phyloP scores from a whole-genome alignment of 2,329 filamentous ascomycete genomes.

The Corniculantispora saksenae region DNA sequence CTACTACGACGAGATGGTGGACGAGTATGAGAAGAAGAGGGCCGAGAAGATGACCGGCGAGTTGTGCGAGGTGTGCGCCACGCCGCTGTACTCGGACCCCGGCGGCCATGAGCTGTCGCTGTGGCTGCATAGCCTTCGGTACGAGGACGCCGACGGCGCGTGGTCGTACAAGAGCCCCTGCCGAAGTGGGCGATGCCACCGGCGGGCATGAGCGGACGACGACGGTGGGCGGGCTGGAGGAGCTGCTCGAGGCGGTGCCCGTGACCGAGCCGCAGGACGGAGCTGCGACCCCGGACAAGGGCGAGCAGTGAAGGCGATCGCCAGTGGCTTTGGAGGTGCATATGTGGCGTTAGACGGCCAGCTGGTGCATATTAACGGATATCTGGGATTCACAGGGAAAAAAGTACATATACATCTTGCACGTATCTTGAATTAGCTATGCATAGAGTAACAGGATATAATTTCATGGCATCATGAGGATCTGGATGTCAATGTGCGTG shows the following conservation, averaged over 20 bases:
- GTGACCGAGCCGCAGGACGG: conserved; percentile 26
- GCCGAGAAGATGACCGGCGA: conserved; percentile 92
- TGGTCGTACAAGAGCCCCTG: conserved; percentile 89
- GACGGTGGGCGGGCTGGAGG: conserved; percentile 63
- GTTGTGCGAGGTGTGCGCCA: conserved; percentile 77
- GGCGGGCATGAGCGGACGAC: conserved; percentile 67
- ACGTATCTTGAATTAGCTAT: neutral
- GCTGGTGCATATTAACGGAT: neutral
- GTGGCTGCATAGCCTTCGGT: conserved; percentile 89
- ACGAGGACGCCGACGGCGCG: conserved; percentile 77
- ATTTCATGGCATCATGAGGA: neutral
- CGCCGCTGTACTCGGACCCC: conserved; percentile 90
- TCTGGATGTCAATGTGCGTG: neutral
- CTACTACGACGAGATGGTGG: conserved; percentile 92
- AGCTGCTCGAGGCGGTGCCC: conserved; percentile 55
- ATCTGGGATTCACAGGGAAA: neutral
- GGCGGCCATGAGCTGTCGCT: conserved; percentile 87
- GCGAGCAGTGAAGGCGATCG: neutral
- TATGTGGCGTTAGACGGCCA: conserved; percentile 7
- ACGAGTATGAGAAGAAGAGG: conserved; percentile 84
- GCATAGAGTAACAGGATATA: neutral
- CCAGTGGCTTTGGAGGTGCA: neutral
- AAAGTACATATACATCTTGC: neutral
- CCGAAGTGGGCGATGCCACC: conserved; percentile 88
- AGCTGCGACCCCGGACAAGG: conserved; percentile 44